Base-by-base conservation (phyloP, 2,329 filamentous ascomycete genomes). In the Xylariaceae sp. region DNA sequence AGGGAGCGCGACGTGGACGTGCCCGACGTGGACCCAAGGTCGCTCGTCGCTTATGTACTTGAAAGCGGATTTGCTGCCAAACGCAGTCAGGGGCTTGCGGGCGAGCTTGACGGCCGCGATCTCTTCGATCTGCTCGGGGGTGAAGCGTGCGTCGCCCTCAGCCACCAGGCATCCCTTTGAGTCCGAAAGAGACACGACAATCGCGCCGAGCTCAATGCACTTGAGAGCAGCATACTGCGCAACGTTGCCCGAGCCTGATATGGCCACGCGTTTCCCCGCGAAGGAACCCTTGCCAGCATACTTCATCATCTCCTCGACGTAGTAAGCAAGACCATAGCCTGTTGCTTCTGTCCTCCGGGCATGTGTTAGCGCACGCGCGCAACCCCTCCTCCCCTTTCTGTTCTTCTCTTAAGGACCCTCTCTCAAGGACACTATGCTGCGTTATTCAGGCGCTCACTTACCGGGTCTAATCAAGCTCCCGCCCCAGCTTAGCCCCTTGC, bases 201-300 rank as follows among this genome's bases (percentile, higher is more conserved):
- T 92, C 60, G 87, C 94, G 67, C 94, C 94, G 65, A 97, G 89
- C 81, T 97, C 91, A 67, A 97, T 94, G 70, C 86, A 85, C 79
- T 97, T 97, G 65, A 97, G 87, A 0, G 92, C 94, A 34, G 92
- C 92, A 77, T 94, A 97, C 79, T 97, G 94, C 34, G 94, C 94
- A 53, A 97, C 94, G 78, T 99, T 99, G 64, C 94, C 94, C 56
- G 92, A 96, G 61, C 94, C 94, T 44, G 94, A 96, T 73, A 99
- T 87, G 73, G 92, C 89, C 54, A 97, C 94, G 57, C 86, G 87
- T 84, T 97, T 97, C 76, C 91, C 92, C 60, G 82, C 75, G 78
- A 95, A 95, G 64, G 81, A 83, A 70, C 95, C 91, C 71, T 87
- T 86, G 72, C 89, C 90, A 65, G 89, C 89, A 74, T 96, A 87